phyloP scores from a whole-genome alignment of 1,284 basidiomycete genomes.

The Athelia psychrophila region DNA sequence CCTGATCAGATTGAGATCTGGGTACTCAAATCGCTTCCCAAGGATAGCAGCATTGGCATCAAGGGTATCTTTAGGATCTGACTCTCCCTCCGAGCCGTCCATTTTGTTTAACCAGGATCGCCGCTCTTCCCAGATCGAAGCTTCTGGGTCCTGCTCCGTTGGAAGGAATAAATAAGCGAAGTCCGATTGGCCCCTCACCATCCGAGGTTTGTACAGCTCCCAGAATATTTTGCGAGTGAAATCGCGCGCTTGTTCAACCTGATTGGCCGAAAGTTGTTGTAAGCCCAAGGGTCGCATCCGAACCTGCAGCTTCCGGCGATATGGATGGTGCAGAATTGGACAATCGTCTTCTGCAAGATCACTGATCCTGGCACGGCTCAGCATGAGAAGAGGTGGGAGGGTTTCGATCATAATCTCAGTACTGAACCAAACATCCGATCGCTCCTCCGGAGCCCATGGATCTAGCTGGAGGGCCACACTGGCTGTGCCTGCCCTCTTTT shows the following conservation, averaged over 20 bases:
- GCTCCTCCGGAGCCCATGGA: conserved; percentile 47
- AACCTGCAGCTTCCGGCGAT: conserved; percentile 32
- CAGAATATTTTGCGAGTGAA: conserved; percentile 62
- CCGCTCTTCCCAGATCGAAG: conserved; percentile 42
- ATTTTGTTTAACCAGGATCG: conserved; percentile 36
- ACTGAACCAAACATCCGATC: conserved; percentile 41
- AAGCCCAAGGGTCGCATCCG: conserved; percentile 20
- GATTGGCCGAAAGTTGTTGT: conserved; percentile 21
- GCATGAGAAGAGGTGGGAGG: conserved; percentile 47
- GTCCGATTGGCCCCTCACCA: conserved; percentile 53
- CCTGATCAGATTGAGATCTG: conserved; percentile 51
- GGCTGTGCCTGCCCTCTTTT: conserved; percentile 52
- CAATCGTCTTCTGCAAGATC: conserved; percentile 35
- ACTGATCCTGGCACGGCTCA: conserved; percentile 43
- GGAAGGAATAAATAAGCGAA: conserved; percentile 64
- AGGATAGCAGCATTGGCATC: conserved; percentile 42
- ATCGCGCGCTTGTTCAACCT: conserved; percentile 38
- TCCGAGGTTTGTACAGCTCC: conserved; percentile 49
- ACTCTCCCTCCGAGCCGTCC: conserved; percentile 10
- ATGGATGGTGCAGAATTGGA: conserved; percentile 48
- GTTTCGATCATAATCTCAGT: conserved; percentile 48
- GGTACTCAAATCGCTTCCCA: conserved; percentile 40
- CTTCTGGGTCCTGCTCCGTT: conserved; percentile 23
- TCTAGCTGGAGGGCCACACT: conserved; percentile 61
- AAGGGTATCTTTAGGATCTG: conserved; percentile 9